These are phyloP conservation scores for Lolium perenne DNA, from an alignment of 176 grass and related monocot genomes.

Conservation along the genomic window DNA sequence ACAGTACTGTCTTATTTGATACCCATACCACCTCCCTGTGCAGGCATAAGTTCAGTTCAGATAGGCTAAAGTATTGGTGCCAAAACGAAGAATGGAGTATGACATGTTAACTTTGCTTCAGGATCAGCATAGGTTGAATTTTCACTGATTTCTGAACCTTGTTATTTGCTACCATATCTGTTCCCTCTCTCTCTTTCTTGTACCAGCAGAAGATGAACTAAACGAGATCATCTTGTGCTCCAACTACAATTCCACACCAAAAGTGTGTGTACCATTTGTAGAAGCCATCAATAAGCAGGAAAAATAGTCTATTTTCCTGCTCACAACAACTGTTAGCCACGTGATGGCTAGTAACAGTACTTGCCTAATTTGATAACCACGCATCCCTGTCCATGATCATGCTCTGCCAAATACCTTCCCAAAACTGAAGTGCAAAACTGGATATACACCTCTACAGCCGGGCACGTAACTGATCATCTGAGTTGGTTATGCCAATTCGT, in stretches of 20 bases:
- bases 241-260: neutral
- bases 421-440: neutral
- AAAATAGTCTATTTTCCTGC: conserved; percentile 4
- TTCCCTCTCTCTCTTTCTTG: neutral
- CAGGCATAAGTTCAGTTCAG: conserved; percentile 29
- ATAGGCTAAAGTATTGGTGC: neutral
- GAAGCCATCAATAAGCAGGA: conserved; percentile 16
- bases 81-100: conserved; percentile 36
- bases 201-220: conserved; percentile 21
- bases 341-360: neutral
- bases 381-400: conserved; percentile 24
- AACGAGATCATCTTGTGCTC: neutral
- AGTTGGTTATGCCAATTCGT: conserved; percentile 10
- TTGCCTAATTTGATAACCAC: conserved; percentile 11
- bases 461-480: conserved; percentile 23
- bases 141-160: conserved; percentile 31
- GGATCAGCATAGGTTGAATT: too few relatives aligned
- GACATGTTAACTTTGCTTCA: neutral
- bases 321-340: conserved; percentile 3
- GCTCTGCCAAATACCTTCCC: conserved; percentile 22
- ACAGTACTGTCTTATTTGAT: neutral
- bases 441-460: neutral
- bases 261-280: conserved; percentile 1
- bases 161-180: conserved; percentile 34
- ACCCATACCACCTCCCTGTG: neutral